Evolutionary conservation across 2,329 filamentous ascomycete species (phyloP).

Genomic region (Nothomitra cinnamomea): DNA sequence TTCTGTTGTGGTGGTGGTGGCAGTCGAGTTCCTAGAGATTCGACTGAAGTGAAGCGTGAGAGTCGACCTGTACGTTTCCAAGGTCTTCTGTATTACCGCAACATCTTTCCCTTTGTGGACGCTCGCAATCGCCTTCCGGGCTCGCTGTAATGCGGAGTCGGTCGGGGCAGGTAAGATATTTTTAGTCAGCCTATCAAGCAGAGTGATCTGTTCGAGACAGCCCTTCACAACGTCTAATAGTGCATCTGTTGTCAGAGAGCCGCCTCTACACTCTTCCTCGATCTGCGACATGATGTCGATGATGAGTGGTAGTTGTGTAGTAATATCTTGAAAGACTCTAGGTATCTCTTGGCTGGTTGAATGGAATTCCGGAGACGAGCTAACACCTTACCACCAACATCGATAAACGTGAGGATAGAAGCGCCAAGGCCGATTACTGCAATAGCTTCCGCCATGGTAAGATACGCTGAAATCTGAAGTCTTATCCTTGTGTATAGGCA

Average conservation of each 20-base stretch:
- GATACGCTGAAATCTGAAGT: background rate
- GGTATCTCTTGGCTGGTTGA: background rate
- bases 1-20: too few species aligned
- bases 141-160: background rate
- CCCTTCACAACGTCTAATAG: background rate
- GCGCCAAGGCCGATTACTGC: background rate
- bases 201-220: background rate
- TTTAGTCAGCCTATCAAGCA: conserved; percentile 1
- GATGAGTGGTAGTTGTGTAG: background rate
- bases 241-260: background rate
- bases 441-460: background rate
- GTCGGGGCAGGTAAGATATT: background rate
- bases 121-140: background rate
- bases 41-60: too few species aligned
- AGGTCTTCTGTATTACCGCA: too few species aligned
- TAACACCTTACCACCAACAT: background rate
- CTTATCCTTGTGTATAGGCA: background rate
- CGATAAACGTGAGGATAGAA: background rate
- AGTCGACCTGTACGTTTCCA: too few species aligned
- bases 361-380: background rate
- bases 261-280: background rate
- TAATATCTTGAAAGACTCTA: background rate
- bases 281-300: background rate
- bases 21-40: too few species aligned
- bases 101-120: too few species aligned